Conservation (phyloP, 202 grass and related monocot genomes). For the Brachypodium distachyon region DNA sequence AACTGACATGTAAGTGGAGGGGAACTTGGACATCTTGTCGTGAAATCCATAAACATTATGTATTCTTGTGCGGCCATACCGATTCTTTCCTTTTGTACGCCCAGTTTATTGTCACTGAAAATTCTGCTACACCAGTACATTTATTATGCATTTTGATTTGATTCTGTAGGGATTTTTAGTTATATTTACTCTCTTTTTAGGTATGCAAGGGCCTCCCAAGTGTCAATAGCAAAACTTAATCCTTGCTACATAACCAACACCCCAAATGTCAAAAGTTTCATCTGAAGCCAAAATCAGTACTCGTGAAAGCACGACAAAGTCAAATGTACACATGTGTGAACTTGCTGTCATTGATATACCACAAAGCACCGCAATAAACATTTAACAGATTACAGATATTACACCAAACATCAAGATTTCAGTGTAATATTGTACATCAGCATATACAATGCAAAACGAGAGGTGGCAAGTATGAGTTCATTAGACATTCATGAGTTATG, state of each 20-base stretch:
- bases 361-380: not conserved
- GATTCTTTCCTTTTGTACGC: not conserved
- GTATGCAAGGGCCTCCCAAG: too few relatives aligned
- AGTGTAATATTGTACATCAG: not conserved
- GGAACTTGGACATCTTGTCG: not conserved
- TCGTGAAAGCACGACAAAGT: not conserved
- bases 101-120: not conserved
- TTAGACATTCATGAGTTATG: not conserved
- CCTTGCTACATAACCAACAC: too few relatives aligned
- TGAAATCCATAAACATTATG: not conserved
- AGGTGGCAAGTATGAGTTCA: not conserved
- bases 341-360: not conserved
- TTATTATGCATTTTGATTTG: not conserved
- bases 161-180: not conserved
- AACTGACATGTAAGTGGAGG: conserved; percentile 7
- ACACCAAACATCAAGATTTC: not conserved
- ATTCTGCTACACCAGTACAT: not conserved
- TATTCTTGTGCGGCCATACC: not conserved
- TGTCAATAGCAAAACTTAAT: too few relatives aligned
- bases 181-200: not conserved
- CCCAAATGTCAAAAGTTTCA: not conserved
- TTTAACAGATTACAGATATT: not conserved
- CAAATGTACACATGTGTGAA: not conserved
- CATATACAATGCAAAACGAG: not conserved
- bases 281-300: not conserved